Evolutionary conservation across 805 yeast species (phyloP), one percentile per base, ranked within the genome.

Genomic region (Lipomyces orientalis): DNA sequence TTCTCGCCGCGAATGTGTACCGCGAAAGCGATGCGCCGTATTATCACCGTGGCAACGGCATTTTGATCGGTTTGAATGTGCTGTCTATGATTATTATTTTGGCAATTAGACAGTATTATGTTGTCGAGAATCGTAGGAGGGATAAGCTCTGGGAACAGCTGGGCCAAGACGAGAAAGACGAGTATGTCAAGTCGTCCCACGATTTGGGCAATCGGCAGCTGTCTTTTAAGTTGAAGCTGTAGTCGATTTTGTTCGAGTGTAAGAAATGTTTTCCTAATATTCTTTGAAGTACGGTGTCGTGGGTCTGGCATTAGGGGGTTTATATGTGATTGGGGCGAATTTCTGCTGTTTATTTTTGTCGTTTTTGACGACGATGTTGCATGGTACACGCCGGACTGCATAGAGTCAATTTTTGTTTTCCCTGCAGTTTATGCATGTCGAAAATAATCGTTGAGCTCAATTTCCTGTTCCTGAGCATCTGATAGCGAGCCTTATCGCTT

Each of bases 181-280:
- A 81, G 0, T 89, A 89, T 75, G 73, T 81, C 22, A 67, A 64
- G 16, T 78, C 74, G 12, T 81, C 88, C 0, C 78, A 72, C 0
- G 89, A 87, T 70, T 78, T 75, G 43, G 92, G 91, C 6, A 86
- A 85, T 73, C 82, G 82, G 74, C 80, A 91, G 35, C 78, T 89
- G 51, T 89, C 89, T 70, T 82, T 82, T 73, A 72, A 61, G 39
- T 25, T 67, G 52, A 61, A 63, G 51, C 35, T 62, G 19, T 66
- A 49, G 55, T 25, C 29, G 29, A 1, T 25, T 25, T 25, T 25
- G 29, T 25, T 25, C 29, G 2, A 25, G 29, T 25, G 29, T n/a
- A 25, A 25, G 29, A 25, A 3, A 25, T 25, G n/a, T 25, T 25
- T 25, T 1, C 29, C 29, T 25, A 2, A 25, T 3, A 25, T 25